Conservation (phyloP, 768 basidiomycete species). For the Boletus patriciae region DNA sequence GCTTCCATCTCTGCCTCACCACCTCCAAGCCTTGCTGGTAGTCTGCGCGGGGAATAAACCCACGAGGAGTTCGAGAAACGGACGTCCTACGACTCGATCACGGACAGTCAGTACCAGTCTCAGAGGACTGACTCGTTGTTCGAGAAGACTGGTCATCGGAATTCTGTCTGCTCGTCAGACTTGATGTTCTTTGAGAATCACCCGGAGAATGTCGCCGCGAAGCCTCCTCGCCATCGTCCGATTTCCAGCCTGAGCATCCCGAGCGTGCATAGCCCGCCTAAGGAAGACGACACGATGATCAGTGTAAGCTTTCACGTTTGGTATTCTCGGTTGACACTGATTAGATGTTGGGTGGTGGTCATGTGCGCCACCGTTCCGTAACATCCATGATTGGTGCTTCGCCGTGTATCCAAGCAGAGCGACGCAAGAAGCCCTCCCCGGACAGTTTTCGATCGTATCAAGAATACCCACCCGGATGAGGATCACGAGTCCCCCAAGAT, state of each 20-base stretch:
- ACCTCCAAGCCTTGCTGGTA: slow-evolving; percentile 39
- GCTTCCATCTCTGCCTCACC: slow-evolving; percentile 68
- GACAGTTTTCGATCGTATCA: slow-evolving; percentile 40
- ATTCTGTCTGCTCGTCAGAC: slow-evolving; percentile 53
- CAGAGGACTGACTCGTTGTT: slow-evolving; percentile 54
- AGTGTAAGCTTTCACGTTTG: slow-evolving; percentile 46
- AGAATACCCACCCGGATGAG: slow-evolving; percentile 11
- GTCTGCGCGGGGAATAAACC: slow-evolving; percentile 12
- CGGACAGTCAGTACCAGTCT: slow-evolving; percentile 49
- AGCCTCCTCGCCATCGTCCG: slow-evolving; percentile 61
- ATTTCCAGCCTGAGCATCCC: slow-evolving; percentile 61
- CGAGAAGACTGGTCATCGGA: slow-evolving; percentile 57
- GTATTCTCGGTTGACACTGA: background rate
- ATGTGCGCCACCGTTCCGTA: slow-evolving; percentile 69
- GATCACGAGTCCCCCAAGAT: slow-evolving; percentile 40
- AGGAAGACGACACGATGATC: slow-evolving; percentile 83
- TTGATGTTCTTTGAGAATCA: slow-evolving; percentile 58
- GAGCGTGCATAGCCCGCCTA: slow-evolving; percentile 48
- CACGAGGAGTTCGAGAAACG: slow-evolving; percentile 31
- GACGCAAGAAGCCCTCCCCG: slow-evolving; percentile 48
- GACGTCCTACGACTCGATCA: slow-evolving; percentile 63
- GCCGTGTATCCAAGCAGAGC: slow-evolving; percentile 65
- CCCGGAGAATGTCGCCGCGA: slow-evolving; percentile 32
- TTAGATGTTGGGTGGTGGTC: slow-evolving; percentile 80
- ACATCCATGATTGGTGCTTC: slow-evolving; percentile 68